phyloP scores from a whole-genome alignment of 139 green algal species.

The Astrephomene gubernaculifera region DNA sequence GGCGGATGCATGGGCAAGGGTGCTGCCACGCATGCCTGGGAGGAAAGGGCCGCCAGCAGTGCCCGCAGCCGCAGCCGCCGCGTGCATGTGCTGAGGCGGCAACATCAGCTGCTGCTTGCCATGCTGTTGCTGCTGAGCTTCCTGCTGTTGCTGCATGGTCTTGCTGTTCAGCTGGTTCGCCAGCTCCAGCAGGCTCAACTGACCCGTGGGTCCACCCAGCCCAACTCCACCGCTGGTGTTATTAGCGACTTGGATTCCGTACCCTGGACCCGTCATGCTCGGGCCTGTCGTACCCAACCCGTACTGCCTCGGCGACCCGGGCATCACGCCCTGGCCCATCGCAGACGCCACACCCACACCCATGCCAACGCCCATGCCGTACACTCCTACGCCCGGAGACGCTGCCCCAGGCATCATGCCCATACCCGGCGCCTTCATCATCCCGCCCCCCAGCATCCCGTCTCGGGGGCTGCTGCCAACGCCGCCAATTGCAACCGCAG shows the following conservation, averaged over 20 bases:
- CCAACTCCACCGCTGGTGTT: too few species aligned
- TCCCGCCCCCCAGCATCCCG: neutral
- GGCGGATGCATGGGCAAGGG: too few species aligned
- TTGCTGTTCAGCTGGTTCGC: conserved; percentile 37
- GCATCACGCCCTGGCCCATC: neutral
- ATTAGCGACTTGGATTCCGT: too few species aligned
- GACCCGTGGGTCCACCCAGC: too few species aligned
- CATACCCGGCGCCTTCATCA: neutral
- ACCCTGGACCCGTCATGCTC: too few species aligned
- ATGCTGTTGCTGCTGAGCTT: neutral
- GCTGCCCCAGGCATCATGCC: too few species aligned
- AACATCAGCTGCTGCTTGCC: too few species aligned
- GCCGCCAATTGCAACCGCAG: too few species aligned
- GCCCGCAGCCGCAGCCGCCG: neutral
- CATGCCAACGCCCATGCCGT: conserved; percentile 1
- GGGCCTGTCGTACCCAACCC: too few species aligned
- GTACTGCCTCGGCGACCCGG: too few species aligned
- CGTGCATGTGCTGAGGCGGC: neutral
- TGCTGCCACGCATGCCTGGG: neutral
- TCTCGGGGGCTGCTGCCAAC: too few species aligned
- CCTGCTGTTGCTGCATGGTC: conserved; percentile 24
- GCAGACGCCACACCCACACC: neutral
- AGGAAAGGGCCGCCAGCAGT: neutral
- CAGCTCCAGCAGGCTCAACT: conserved; percentile 27
- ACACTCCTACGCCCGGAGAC: too few species aligned